Evolutionary conservation across 2,329 filamentous ascomycete genomes (phyloP).

Genomic region (Penicillium sp.): DNA sequence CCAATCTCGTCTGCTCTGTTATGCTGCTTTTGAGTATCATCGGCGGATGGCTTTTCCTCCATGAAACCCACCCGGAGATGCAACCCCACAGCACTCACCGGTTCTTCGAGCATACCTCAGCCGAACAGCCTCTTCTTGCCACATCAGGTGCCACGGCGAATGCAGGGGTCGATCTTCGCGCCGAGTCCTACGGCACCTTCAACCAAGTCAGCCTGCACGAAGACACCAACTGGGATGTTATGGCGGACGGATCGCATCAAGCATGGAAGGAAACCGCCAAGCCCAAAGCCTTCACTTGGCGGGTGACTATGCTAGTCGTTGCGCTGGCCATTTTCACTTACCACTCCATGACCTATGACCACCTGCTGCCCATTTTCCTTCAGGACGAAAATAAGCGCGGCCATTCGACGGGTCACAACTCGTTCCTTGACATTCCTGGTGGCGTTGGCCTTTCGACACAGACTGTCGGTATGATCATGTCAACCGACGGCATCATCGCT

Average conservation of each 20-base stretch:
- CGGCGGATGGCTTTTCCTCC: conserved; percentile 70
- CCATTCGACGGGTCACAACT: conserved; percentile 20
- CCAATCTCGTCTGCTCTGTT: conserved; percentile 75
- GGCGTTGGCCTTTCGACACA: conserved; percentile 62
- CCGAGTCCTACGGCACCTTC: conserved; percentile 77
- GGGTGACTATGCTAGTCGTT: conserved; percentile 69
- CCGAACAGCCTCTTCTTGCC: conserved; percentile 68
- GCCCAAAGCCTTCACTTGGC: conserved; percentile 52
- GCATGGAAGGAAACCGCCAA: conserved; percentile 33
- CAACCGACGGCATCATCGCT: conserved; percentile 64
- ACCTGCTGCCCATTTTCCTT: conserved; percentile 85
- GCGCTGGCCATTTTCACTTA: conserved; percentile 87
- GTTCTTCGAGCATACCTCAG: conserved; percentile 40
- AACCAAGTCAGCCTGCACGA: conserved; percentile 50
- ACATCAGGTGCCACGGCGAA: conserved; percentile 69
- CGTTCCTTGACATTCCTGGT: conserved; percentile 54
- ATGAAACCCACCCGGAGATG: conserved; percentile 86
- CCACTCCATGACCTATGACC: conserved; percentile 92
- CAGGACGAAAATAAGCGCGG: conserved; percentile 56
- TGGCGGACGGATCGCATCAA: conserved; percentile 41
- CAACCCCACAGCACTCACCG: conserved; percentile 46
- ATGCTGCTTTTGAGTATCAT: conserved; percentile 74
- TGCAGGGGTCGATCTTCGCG: conserved; percentile 64
- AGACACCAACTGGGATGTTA: conserved; percentile 49
- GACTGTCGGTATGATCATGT: conserved; percentile 63